A percentile compares a stretch with the other conserved stretches of the same genome.
Evolutionary conservation across 2,329 filamentous ascomycete genomes (phyloP).

Genomic region (Cercospora citrullina): DNA sequence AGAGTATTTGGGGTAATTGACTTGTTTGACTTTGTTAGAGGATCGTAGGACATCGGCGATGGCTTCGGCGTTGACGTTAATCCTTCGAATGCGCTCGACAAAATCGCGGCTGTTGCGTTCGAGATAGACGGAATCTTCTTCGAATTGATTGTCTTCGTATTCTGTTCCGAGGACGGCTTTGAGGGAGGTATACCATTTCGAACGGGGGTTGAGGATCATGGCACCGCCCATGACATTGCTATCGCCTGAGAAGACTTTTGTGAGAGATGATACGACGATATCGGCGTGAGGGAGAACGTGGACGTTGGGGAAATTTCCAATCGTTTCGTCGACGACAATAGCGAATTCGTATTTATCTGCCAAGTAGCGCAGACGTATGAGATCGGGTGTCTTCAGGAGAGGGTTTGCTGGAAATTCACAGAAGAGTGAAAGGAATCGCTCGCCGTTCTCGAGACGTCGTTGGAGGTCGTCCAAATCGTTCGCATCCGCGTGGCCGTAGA

Average conservation of each 20-base stretch:
- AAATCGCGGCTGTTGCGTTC: slow-evolving; percentile 97
- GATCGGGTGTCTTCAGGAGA: slow-evolving; percentile 78
- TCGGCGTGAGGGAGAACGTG: slow-evolving; percentile 89
- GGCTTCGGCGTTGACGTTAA: slow-evolving; percentile 81
- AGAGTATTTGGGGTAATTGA: slow-evolving; percentile 85
- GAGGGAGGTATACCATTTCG: slow-evolving; percentile 69
- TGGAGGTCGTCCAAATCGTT: slow-evolving; percentile 85
- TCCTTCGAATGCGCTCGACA: slow-evolving; percentile 73
- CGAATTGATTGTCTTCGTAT: slow-evolving; percentile 90
- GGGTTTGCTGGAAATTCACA: slow-evolving; percentile 96
- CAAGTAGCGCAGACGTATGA: slow-evolving; percentile 74
- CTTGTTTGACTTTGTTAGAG: slow-evolving; percentile 66
- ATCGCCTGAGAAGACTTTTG: slow-evolving; percentile 96
- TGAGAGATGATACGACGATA: slow-evolving; percentile 89
- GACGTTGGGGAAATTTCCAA: slow-evolving; percentile 94
- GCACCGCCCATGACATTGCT: slow-evolving; percentile 96
- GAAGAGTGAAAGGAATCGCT: slow-evolving; percentile 79
- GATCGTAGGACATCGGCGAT: slow-evolving; percentile 70
- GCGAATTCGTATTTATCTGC: slow-evolving; percentile 85
- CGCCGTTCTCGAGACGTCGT: slow-evolving; percentile 65
- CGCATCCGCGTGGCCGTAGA: slow-evolving; percentile 78
- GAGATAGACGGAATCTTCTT: slow-evolving; percentile 90
- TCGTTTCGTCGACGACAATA: slow-evolving; percentile 91
- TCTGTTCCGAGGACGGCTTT: slow-evolving; percentile 64
- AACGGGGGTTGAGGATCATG: slow-evolving; percentile 63